These are phyloP conservation scores for Aureobasidium sp. DNA, from an alignment of 2,329 filamentous ascomycete genomes.

Conservation along the genomic window DNA sequence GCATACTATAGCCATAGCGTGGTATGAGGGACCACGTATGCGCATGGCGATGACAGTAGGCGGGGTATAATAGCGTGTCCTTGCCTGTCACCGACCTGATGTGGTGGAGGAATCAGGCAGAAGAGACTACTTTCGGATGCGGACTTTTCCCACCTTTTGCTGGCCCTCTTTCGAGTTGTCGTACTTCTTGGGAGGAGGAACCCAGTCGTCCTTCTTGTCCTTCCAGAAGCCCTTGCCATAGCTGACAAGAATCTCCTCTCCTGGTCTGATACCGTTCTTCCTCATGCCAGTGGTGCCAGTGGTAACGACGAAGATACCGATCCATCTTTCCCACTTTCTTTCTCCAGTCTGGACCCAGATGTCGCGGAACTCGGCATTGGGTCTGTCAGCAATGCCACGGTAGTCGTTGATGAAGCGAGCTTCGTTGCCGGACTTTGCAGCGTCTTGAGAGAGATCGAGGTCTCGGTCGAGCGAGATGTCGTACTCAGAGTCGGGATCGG, in stretches of 20 bases:
- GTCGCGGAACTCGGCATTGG: slow-evolving; percentile 31
- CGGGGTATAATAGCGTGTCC: neutral
- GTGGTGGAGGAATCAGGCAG: neutral
- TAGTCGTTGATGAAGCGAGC: slow-evolving; percentile 47
- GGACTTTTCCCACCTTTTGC: neutral
- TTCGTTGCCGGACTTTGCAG: slow-evolving; percentile 41
- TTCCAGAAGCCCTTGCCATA: slow-evolving; percentile 46
- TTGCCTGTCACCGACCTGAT: neutral
- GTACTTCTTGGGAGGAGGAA: neutral
- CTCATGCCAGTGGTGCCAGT: slow-evolving; percentile 41
- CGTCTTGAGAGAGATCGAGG: slow-evolving; percentile 40
- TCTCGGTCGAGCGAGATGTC: slow-evolving; percentile 44
- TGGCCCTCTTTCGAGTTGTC: neutral
- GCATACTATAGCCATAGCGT: neutral
- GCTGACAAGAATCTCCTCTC: slow-evolving; percentile 44
- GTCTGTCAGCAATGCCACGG: slow-evolving; percentile 34
- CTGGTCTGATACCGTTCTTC: slow-evolving; percentile 37
- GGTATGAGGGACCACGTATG: neutral
- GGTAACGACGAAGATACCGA: slow-evolving; percentile 43
- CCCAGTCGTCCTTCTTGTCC: slow-evolving; percentile 5
- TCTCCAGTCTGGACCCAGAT: slow-evolving; percentile 29
- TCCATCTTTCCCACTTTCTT: slow-evolving; percentile 34
- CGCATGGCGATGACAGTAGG: neutral
- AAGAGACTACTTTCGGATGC: neutral
- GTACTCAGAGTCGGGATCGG: slow-evolving; percentile 38